Conservation (phyloP, 257 asterid genomes). For the Rauvolfia tetraphylla region DNA sequence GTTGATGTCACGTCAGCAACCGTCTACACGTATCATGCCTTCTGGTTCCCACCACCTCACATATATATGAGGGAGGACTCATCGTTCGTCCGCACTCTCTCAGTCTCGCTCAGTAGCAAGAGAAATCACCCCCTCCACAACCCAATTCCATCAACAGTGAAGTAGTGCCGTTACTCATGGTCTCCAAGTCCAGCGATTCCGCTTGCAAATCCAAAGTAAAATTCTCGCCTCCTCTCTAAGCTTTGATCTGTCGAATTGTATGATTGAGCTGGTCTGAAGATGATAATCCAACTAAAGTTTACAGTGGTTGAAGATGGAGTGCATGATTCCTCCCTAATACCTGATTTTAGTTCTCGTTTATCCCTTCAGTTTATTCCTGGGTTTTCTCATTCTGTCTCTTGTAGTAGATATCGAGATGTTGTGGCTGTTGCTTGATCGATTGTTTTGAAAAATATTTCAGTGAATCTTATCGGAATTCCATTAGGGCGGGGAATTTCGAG, state of each 20-base stretch:
- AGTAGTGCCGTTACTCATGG: neutral
- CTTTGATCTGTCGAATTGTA: neutral
- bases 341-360: neutral
- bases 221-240: neutral
- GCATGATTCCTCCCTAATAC: neutral
- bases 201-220: constrained; percentile 13
- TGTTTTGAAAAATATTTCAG: neutral
- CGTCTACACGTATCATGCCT: neutral
- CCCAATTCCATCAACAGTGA: constrained; percentile 3
- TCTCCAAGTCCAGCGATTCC: constrained; percentile 17
- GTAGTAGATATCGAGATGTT: neutral
- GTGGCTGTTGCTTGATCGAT: neutral
- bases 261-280: neutral
- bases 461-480: neutral
- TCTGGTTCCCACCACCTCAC: neutral
- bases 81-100: too few relatives aligned
- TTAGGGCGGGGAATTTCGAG: neutral
- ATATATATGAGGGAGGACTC: too few relatives aligned
- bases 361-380: neutral
- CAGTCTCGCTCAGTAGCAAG: neutral
- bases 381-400: neutral
- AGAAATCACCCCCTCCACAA: too few relatives aligned
- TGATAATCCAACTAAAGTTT: neutral
- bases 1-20: constrained; percentile 6
- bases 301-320: neutral